phyloP scores from a whole-genome alignment of 2,329 filamentous ascomycete genomes.

The Beauveria sp. region DNA sequence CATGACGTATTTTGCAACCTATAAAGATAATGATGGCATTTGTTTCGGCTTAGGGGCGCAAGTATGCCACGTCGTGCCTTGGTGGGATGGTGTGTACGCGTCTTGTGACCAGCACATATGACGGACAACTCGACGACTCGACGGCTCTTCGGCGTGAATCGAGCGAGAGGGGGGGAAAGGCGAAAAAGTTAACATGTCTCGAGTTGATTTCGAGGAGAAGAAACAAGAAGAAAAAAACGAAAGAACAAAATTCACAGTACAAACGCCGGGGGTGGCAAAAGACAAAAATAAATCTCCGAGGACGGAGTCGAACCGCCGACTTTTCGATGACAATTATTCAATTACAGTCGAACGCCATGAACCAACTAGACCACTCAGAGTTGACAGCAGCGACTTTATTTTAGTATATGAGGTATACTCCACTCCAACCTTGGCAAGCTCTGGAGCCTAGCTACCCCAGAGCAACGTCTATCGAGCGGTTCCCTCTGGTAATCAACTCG shows the following conservation, averaged over 20 bases:
- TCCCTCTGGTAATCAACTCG: too few species aligned
- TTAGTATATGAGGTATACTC: not conserved
- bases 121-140: too few species aligned
- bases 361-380: slow-evolving; percentile 24
- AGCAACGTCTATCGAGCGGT: too few species aligned
- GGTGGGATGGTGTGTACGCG: not conserved
- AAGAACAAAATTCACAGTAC: too few species aligned
- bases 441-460: not conserved
- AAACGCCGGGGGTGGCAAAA: not conserved
- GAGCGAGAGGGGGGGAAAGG: not conserved
- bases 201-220: too few species aligned
- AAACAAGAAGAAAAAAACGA: too few species aligned
- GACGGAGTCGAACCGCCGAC: slow-evolving; percentile 24
- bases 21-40: not conserved
- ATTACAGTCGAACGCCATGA: slow-evolving; percentile 24
- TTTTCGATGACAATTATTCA: slow-evolving; percentile 18
- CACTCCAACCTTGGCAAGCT: not conserved
- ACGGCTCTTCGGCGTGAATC: not conserved
- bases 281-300: slow-evolving; percentile 19
- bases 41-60: not conserved
- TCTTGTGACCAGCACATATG: not conserved
- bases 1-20: too few species aligned
- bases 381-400: not conserved
- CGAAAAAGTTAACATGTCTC: too few species aligned
- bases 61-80: not conserved